A percentile compares a stretch with the other conserved stretches of the same genome.
These are phyloP conservation scores for Yarrowia osloensis DNA, from an alignment of 805 yeast genomes.

Conservation along the genomic window DNA sequence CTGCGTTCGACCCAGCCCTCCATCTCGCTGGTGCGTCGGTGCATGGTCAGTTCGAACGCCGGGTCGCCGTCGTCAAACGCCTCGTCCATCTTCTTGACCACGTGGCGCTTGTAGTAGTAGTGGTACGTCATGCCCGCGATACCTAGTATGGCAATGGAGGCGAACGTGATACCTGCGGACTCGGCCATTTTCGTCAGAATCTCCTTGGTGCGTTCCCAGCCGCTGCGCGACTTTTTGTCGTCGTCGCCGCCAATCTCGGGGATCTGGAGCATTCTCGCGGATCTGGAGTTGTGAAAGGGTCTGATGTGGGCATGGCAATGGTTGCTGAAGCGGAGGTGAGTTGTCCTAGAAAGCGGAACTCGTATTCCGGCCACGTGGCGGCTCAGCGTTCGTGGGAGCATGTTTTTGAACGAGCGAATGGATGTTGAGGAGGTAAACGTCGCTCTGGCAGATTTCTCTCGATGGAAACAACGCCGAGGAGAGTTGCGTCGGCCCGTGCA, in stretches of 20 bases:
- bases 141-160: conserved; percentile 67
- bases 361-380: not conserved
- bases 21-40: conserved; percentile 38
- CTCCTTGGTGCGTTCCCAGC: conserved; percentile 28
- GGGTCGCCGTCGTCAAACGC: conserved; percentile 73
- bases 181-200: conserved; percentile 45
- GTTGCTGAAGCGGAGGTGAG: not conserved
- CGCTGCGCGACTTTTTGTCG: conserved; percentile 13
- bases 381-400: not conserved
- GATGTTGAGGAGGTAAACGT: too few relatives aligned
- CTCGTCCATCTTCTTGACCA: conserved; percentile 59
- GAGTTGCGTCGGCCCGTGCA: not conserved
- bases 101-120: conserved; percentile 58
- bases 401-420: not conserved
- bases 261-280: not conserved
- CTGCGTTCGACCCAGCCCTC: conserved; percentile 70
- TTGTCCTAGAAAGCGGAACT: too few relatives aligned
- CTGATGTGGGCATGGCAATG: not conserved
- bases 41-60: conserved; percentile 60
- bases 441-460: too few relatives aligned
- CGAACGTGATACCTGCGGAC: conserved; percentile 69
- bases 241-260: conserved; percentile 30
- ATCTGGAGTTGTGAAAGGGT: not conserved
- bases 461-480: not conserved
- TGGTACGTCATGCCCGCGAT: conserved; percentile 75